Base-by-base conservation (phyloP, 2,329 filamentous ascomycete species). In the Cladosporium sp. region DNA sequence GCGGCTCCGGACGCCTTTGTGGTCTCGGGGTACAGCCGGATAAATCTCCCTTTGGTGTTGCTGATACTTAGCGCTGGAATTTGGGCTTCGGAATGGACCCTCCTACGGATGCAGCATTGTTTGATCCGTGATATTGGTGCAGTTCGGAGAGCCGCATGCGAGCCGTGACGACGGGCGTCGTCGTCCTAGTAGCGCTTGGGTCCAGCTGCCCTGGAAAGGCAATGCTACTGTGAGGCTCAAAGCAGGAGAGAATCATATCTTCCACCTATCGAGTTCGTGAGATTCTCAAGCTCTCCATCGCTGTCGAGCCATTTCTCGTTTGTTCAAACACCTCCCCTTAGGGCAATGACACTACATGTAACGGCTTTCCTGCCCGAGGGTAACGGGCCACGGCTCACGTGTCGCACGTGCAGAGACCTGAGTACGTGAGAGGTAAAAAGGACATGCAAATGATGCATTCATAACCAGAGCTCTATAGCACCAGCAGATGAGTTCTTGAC, bases 11-110 rank as follows among this genome's bases (percentile, higher is more conserved):
- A 47, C 41, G 41, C 41, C 41, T 21, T 24, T 47, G 41, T 12
- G 41, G n/a, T 47, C 41, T 47, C 41, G 41, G 21, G 41, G 60
- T 57, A 55, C n/a, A 26, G 6, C 21, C 60, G 60, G 60, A 64
- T 64, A 30, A 64, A 64, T 24, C 49, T 47, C 49, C 21, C 44
- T 65, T 47, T 47, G 41, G 41, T 11, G 41, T 47, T 47, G 7
- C 41, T 21, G 41, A 47, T 21, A 47, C 8, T 3, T 47, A 47
- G 41, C n/a, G 41, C 24, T 21, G 11, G 34, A n/a, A 61, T 24
- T 47, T 8, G n/a, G 41, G 41, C 41, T 12, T 21, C n/a, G n/a
- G n/a, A 21, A 47, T 47, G n/a, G n/a, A 47, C 3, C 41, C 41
- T 47, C 41, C n/a, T 15, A 47, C n/a, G 41, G 41, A 47, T 21